These are phyloP conservation scores for Pseudogymnoascus sp. DNA, from an alignment of 2,329 filamentous ascomycete genomes.

Conservation along the genomic window DNA sequence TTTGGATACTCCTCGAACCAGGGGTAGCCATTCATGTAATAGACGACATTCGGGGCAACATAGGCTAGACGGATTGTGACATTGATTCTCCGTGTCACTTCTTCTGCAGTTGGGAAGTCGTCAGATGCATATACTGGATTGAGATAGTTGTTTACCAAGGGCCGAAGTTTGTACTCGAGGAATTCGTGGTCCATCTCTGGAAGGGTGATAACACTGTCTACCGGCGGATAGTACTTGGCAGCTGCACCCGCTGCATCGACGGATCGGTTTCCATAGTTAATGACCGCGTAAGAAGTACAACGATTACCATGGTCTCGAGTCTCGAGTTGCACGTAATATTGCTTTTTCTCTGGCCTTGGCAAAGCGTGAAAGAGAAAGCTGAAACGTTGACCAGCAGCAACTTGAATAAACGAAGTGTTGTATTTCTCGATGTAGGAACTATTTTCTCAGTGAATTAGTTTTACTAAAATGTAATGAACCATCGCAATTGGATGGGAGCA, in stretches of 20 bases:
- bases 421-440: slow-evolving; percentile 33
- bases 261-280: slow-evolving; percentile 27
- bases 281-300: slow-evolving; percentile 27
- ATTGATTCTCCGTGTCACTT: slow-evolving; percentile 30
- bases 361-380: slow-evolving; percentile 39
- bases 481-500: background rate
- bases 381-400: slow-evolving; percentile 42
- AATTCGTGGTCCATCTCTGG: slow-evolving; percentile 14
- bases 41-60: slow-evolving; percentile 13
- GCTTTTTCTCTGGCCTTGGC: slow-evolving; percentile 22
- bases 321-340: slow-evolving; percentile 36
- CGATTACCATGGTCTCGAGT: slow-evolving; percentile 33
- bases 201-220: too few relatives aligned
- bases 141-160: slow-evolving; percentile 1
- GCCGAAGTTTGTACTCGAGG: slow-evolving; percentile 29
- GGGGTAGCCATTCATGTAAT: slow-evolving; percentile 25
- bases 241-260: too few relatives aligned
- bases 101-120: slow-evolving; percentile 22
- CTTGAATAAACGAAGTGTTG: slow-evolving; percentile 35
- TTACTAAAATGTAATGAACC: background rate
- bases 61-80: slow-evolving; percentile 22
- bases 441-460: slow-evolving; percentile 15
- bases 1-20: slow-evolving; percentile 27
- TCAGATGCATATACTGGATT: background rate
- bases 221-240: too few relatives aligned